A percentile compares a stretch with the other conserved stretches of the same genome.
Conservation (phyloP, 768 basidiomycete species). For the Lactarius hengduanensis region DNA sequence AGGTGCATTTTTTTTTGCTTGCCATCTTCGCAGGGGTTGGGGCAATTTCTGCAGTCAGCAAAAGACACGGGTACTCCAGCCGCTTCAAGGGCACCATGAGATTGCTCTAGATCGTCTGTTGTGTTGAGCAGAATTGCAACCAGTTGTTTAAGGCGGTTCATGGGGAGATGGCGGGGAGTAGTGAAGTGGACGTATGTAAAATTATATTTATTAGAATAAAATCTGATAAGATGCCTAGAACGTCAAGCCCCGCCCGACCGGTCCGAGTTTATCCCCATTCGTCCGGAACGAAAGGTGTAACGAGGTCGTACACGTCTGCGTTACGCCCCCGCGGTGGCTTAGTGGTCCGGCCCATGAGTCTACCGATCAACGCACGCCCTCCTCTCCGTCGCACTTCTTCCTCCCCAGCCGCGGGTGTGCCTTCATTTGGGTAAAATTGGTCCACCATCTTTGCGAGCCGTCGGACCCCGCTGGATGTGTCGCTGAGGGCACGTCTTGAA, state of each 20-base stretch:
- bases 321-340: slow-evolving; percentile 56
- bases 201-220: background rate
- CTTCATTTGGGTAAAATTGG: slow-evolving; percentile 56
- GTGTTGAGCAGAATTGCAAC: slow-evolving; percentile 23
- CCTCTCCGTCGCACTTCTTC: slow-evolving; percentile 51
- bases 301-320: slow-evolving; percentile 77
- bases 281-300: slow-evolving; percentile 78
- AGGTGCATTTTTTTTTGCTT: slow-evolving; percentile 7
- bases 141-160: slow-evolving; percentile 26
- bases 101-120: slow-evolving; percentile 20
- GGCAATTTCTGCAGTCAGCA: slow-evolving; percentile 33
- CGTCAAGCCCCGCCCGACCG: background rate
- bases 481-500: slow-evolving; percentile 58
- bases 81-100: slow-evolving; percentile 24
- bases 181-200: background rate
- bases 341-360: slow-evolving; percentile 53
- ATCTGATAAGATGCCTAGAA: background rate
- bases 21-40: slow-evolving; percentile 37
- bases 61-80: slow-evolving; percentile 32
- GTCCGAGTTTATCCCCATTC: slow-evolving; percentile 51
- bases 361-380: slow-evolving; percentile 37
- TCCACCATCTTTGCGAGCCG: slow-evolving; percentile 72
- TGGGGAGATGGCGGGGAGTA: background rate
- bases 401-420: slow-evolving; percentile 35
- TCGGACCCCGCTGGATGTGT: slow-evolving; percentile 58